Evolutionary conservation across 2,329 filamentous ascomycete species (phyloP).

Genomic region (Exophiala sp.): DNA sequence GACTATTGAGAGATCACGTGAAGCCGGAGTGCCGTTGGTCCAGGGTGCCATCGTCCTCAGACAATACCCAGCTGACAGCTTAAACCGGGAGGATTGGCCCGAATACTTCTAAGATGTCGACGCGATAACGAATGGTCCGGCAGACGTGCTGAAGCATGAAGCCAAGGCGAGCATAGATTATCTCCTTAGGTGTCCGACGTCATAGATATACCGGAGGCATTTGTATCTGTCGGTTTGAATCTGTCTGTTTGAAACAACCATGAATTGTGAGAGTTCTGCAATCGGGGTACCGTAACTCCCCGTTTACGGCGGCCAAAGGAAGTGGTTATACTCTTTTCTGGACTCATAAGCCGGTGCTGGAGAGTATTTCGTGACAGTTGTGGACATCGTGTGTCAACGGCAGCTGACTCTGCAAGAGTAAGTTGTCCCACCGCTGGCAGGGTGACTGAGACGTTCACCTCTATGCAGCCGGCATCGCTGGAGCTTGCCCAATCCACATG

Average conservation of each 20-base stretch:
- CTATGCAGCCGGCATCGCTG: not conserved
- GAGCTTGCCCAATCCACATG: not conserved
- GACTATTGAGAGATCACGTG: slow-evolving; percentile 48
- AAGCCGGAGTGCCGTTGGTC: slow-evolving; percentile 4
- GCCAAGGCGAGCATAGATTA: not conserved
- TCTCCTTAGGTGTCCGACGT: not conserved
- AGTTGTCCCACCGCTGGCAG: not conserved
- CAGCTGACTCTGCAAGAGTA: not conserved
- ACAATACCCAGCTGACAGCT: not conserved
- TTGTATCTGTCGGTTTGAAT: too few species aligned
- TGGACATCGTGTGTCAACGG: not conserved
- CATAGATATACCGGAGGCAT: too few species aligned
- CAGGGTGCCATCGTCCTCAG: slow-evolving; percentile 2
- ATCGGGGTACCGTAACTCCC: not conserved
- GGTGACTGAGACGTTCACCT: not conserved
- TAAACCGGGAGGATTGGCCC: not conserved
- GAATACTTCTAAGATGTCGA: not conserved
- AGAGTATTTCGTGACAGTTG: not conserved
- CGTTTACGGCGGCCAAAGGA: not conserved
- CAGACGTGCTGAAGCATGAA: not conserved
- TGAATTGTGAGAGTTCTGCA: too few species aligned
- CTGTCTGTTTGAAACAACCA: too few species aligned
- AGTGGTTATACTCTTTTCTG: not conserved
- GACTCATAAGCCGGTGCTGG: not conserved
- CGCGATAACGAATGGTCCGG: not conserved